Evolutionary conservation across 495 filamentous ascomycete genomes (phyloP).

Genomic region (Hyaloscypha hepaticicola): DNA sequence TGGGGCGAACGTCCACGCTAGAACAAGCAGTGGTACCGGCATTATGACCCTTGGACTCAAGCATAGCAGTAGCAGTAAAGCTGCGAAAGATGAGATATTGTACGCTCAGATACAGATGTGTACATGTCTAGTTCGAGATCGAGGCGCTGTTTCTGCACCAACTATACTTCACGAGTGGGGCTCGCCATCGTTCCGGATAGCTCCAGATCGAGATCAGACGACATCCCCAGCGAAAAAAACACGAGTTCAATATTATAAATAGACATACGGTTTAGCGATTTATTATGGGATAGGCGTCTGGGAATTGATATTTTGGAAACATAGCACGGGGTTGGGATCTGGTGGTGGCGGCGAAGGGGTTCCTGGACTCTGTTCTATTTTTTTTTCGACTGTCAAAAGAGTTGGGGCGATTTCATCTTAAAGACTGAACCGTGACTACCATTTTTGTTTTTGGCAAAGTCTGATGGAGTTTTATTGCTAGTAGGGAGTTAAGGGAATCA

Average conservation of each 20-base stretch:
- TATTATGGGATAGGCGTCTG: background rate
- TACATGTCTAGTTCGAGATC: conserved; percentile 5
- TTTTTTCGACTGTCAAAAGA: too few species aligned
- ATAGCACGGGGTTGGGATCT: background rate
- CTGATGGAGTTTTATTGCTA: background rate
- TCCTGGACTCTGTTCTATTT: too few species aligned
- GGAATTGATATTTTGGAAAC: background rate
- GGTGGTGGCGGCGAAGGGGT: background rate
- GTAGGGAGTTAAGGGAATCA: background rate
- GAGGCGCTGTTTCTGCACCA: conserved; percentile 11
- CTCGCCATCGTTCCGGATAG: background rate
- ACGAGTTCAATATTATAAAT: background rate
- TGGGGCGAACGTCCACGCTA: conserved; percentile 44
- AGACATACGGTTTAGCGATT: background rate
- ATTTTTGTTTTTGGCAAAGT: background rate
- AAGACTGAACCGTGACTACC: background rate
- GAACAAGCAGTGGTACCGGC: conserved; percentile 6
- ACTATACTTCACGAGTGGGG: conserved; percentile 16
- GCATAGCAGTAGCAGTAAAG: conserved; percentile 13
- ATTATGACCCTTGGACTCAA: conserved; percentile 20
- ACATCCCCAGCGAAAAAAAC: background rate
- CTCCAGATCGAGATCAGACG: background rate
- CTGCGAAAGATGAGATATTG: conserved; percentile 5
- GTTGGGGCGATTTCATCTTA: background rate
- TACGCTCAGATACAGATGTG: conserved; percentile 20